phyloP scores from a whole-genome alignment of 768 basidiomycete species.

The Tulasnella calospora region DNA sequence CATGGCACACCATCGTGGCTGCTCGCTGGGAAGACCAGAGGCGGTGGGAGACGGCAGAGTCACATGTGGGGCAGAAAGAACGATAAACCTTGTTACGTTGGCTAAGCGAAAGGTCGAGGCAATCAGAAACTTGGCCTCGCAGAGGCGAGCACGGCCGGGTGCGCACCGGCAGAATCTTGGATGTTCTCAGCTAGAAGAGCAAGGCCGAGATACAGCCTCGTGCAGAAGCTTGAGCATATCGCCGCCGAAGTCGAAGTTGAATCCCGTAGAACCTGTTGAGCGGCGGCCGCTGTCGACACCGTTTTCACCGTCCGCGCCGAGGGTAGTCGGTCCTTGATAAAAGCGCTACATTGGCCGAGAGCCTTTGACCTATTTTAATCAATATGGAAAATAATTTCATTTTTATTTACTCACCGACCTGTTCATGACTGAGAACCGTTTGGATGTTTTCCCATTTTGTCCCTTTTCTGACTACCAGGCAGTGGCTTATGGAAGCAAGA shows the following conservation, averaged over 20 bases:
- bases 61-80: neutral
- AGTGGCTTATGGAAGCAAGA: slow-evolving; percentile 6
- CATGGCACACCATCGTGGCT: neutral
- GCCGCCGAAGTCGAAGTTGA: neutral
- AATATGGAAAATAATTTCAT: neutral
- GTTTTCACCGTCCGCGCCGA: neutral
- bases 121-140: neutral
- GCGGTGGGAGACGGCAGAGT: neutral
- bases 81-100: slow-evolving; percentile 20
- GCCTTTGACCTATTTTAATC: neutral
- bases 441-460: slow-evolving; percentile 13
- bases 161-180: slow-evolving; percentile 17
- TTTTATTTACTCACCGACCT: slow-evolving; percentile 19
- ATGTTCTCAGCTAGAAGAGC: slow-evolving; percentile 5
- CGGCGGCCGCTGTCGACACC: slow-evolving; percentile 22
- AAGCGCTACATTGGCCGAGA: slow-evolving; percentile 20
- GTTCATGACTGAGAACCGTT: slow-evolving; percentile 20
- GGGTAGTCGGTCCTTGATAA: slow-evolving; percentile 6
- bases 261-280: slow-evolving; percentile 14
- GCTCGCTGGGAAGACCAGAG: neutral
- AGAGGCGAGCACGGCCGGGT: neutral
- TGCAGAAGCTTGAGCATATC: slow-evolving; percentile 24
- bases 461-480: slow-evolving; percentile 8
- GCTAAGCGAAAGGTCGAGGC: neutral
- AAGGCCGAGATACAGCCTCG: slow-evolving; percentile 8